phyloP scores from a whole-genome alignment of 2,329 filamentous ascomycete species.

The Clonostachys solani region DNA sequence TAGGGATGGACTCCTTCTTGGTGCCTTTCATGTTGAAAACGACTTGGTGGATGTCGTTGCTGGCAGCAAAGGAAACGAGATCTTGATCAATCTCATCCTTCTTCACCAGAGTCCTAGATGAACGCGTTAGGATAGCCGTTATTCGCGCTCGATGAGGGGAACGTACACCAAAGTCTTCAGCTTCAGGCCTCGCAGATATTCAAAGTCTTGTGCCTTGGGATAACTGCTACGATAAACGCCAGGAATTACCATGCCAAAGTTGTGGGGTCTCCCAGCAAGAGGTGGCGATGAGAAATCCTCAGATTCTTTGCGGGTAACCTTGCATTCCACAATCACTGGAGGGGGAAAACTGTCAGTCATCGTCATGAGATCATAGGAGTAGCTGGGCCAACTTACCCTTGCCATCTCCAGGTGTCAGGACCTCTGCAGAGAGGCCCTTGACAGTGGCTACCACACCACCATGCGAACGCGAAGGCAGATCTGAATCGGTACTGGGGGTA shows the following conservation, averaged over 20 bases:
- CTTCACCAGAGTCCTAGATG: constrained; percentile 55
- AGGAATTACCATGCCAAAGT: constrained; percentile 72
- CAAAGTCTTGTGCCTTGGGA: constrained; percentile 65
- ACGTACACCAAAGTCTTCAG: constrained; percentile 75
- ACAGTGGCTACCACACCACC: constrained; percentile 4
- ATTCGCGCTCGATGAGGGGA: not conserved
- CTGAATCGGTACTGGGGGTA: constrained; percentile 3
- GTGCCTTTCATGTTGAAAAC: constrained; percentile 82
- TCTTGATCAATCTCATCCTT: constrained; percentile 52
- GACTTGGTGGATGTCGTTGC: constrained; percentile 66
- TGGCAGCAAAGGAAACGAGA: constrained; percentile 57
- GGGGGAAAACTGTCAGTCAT: too few species aligned
- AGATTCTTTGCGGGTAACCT: not conserved
- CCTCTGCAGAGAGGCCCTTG: not conserved
- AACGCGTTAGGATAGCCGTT: constrained; percentile 4
- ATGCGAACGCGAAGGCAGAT: constrained; percentile 5
- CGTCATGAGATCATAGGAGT: too few species aligned
- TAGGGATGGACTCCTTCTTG: constrained; percentile 71
- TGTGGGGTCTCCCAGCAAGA: constrained; percentile 45
- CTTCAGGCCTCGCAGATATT: constrained; percentile 61
- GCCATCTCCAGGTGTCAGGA: not conserved
- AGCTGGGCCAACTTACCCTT: not conserved
- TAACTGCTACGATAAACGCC: constrained; percentile 82
- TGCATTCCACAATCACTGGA: too few species aligned
- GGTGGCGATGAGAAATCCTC: constrained; percentile 8